Percentiles rank a stretch among this genome's conserved stretches.
phyloP scores from a whole-genome alignment of 345 rosid species.

The Eucalyptus tenuipes region DNA sequence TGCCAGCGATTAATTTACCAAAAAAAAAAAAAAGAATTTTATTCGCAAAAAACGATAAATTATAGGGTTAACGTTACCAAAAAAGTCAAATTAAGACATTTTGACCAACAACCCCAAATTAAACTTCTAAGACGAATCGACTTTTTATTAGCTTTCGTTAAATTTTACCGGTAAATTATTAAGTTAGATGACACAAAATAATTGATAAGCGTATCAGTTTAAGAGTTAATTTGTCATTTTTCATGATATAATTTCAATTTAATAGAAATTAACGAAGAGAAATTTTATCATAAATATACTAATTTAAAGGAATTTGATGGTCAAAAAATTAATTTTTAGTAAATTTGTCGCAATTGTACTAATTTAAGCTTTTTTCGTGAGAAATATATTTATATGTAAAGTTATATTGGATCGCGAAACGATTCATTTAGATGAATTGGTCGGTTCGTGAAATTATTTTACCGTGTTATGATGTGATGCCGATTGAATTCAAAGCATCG shows the following conservation, averaged over 20 bases:
- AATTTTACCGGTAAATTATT: rapidly evolving
- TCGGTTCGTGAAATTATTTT: rapidly evolving
- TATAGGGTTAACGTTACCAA: rapidly evolving
- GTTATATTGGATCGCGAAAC: background rate
- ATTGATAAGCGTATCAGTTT: rapidly evolving
- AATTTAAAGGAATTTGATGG: too few species aligned
- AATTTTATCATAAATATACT: background rate
- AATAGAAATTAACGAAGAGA: rapidly evolving
- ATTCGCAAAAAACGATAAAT: background rate
- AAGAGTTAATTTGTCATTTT: too few species aligned
- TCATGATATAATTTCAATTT: too few species aligned
- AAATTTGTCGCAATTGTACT: rapidly evolving
- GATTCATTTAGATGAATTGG: background rate
- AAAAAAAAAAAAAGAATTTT: background rate
- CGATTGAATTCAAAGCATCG: rapidly evolving
- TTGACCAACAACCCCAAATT: too few species aligned
- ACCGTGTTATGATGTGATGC: rapidly evolving
- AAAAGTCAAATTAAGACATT: too few species aligned
- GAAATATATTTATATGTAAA: background rate
- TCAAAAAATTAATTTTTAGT: too few species aligned
- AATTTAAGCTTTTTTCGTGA: rapidly evolving
- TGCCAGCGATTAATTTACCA: background rate
- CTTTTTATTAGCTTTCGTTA: rapidly evolving
- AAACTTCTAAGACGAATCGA: too few species aligned
- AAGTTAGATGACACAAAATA: too few species aligned